Conservation (phyloP, 352 stramenopile genomes). For the Globisporangium orthogonon region DNA sequence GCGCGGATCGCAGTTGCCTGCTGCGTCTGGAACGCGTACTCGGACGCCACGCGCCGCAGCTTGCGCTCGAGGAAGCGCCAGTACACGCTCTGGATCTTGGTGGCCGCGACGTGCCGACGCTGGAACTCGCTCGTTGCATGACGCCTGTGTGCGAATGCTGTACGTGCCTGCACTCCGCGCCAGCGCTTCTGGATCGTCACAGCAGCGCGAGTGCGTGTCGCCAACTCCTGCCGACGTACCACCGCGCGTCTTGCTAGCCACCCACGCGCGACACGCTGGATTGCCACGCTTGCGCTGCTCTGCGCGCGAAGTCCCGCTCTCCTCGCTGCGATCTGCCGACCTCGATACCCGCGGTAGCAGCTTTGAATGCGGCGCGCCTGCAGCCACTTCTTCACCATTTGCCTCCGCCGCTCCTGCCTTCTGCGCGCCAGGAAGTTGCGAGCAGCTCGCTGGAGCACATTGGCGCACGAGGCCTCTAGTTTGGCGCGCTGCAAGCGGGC, state of each 20-base stretch:
- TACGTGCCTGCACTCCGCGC: slow-evolving; percentile 20
- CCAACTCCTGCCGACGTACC: slow-evolving; percentile 14
- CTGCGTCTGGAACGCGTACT: slow-evolving; percentile 11
- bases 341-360: slow-evolving; percentile 29
- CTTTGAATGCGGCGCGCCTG: slow-evolving; percentile 34
- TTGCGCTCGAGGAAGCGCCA: slow-evolving; percentile 19
- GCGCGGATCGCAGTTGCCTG: slow-evolving; percentile 27
- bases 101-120: slow-evolving; percentile 23
- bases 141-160: not conserved
- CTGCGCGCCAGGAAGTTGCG: slow-evolving; percentile 19
- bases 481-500: slow-evolving; percentile 4
- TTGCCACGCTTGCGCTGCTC: slow-evolving; percentile 9
- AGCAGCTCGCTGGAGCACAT: slow-evolving; percentile 29
- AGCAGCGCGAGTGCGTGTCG: not conserved
- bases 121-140: slow-evolving; percentile 4
- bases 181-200: slow-evolving; percentile 21
- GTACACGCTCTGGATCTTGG: slow-evolving; percentile 35
- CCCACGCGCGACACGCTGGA: slow-evolving; percentile 17
- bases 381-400: slow-evolving; percentile 27
- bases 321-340: slow-evolving; percentile 6
- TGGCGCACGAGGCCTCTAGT: slow-evolving; percentile 13
- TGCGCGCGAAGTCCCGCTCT: slow-evolving; percentile 3
- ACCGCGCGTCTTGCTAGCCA: slow-evolving; percentile 13
- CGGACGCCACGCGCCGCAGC: slow-evolving; percentile 11
- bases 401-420: not conserved